Percentiles rank a stretch among this genome's conserved stretches.
Evolutionary conservation across 306 rosid genomes (phyloP).

Genomic region (Quercus mongolica): DNA sequence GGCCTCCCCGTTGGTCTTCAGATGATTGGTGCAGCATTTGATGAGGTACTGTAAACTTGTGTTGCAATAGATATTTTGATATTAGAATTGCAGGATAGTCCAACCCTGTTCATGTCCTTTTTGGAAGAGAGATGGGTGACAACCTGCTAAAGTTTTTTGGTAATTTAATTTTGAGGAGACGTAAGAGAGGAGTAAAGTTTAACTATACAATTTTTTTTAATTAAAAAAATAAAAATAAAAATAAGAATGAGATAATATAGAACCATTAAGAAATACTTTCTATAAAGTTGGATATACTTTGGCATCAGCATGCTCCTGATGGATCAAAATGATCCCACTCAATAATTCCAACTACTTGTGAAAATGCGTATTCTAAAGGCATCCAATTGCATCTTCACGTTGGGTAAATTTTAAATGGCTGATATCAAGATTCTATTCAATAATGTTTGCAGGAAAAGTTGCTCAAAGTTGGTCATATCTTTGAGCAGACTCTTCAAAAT

Average conservation of each 20-base stretch:
- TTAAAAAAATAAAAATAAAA: too few species aligned
- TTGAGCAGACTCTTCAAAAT: constrained; percentile 81
- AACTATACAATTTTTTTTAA: too few species aligned
- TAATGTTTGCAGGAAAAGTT: constrained; percentile 61
- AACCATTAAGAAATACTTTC: too few species aligned
- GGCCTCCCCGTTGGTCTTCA: constrained; percentile 97
- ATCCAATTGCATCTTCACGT: not conserved
- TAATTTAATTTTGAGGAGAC: not conserved
- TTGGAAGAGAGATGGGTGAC: not conserved
- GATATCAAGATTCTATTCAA: not conserved
- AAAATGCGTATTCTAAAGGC: not conserved
- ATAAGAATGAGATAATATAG: too few species aligned
- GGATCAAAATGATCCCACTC: not conserved
- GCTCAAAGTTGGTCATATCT: constrained; percentile 86
- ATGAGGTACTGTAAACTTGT: constrained; percentile 59
- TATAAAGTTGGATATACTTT: too few species aligned
- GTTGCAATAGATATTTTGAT: constrained; percentile 8
- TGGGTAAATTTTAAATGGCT: not conserved
- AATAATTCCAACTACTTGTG: not conserved
- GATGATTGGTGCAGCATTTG: constrained; percentile 88
- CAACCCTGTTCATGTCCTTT: not conserved
- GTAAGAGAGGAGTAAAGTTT: not conserved
- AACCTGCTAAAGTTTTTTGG: not conserved
- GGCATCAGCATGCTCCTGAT: too few species aligned
- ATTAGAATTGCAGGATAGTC: constrained; percentile 2